These are phyloP conservation scores for Atkinsonella hypoxylon DNA, from an alignment of 2,329 filamentous ascomycete species.

Conservation along the genomic window DNA sequence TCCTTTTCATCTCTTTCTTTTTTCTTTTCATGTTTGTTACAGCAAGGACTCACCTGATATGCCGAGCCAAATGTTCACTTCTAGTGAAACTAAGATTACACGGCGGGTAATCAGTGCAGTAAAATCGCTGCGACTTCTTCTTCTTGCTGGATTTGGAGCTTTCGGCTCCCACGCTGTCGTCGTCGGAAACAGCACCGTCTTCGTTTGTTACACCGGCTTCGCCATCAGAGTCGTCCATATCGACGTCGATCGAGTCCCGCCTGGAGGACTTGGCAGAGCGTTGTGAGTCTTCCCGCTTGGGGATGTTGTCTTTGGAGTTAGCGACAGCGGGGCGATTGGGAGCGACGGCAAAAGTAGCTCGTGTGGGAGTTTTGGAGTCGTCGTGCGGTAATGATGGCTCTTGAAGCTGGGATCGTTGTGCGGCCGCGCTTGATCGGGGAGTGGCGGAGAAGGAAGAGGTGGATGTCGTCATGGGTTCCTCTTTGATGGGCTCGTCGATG, in stretches of 20 bases:
- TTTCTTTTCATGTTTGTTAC: too few species aligned
- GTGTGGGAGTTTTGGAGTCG: conserved; percentile 50
- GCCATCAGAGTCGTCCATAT: conserved; percentile 65
- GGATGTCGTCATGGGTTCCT: conserved; percentile 24
- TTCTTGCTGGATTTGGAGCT: conserved; percentile 70
- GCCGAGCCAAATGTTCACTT: conserved; percentile 87
- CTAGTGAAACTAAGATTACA: conserved; percentile 91
- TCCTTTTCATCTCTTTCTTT: too few species aligned
- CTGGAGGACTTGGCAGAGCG: conserved; percentile 44
- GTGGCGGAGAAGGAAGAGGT: conserved; percentile 17
- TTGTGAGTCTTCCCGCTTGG: conserved; percentile 40
- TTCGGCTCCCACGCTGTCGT: conserved; percentile 51
- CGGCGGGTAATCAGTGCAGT: conserved; percentile 88
- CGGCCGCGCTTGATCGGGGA: conserved; percentile 24
- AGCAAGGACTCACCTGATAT: conserved; percentile 57
- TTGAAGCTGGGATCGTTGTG: conserved; percentile 17
- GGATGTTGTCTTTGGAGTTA: conserved; percentile 28
- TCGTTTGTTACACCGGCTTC: conserved; percentile 36
- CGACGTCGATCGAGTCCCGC: conserved; percentile 53
- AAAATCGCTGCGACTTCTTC: conserved; percentile 94
- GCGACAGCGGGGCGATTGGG: conserved; percentile 37
- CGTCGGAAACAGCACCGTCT: conserved; percentile 48
- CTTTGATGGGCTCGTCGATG: conserved; percentile 18
- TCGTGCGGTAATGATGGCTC: conserved; percentile 21
- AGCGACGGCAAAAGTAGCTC: conserved; percentile 36